Evolutionary conservation across 148 eudicot species (phyloP).

Genomic region (Heliamphora exappendiculata): DNA sequence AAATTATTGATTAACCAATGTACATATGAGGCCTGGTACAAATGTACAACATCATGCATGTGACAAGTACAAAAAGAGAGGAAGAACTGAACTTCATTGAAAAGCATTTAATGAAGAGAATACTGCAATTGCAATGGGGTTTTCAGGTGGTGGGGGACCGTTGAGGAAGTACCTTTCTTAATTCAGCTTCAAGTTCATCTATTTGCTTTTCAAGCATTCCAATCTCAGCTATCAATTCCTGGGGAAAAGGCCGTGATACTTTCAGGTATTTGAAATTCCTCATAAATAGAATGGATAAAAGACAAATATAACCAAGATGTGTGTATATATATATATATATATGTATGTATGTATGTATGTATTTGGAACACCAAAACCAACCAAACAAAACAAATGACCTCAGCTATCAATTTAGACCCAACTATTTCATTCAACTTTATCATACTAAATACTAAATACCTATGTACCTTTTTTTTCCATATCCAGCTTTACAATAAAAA

Average conservation of each 20-base stretch:
- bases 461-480: background rate
- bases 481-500: background rate
- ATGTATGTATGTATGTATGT: background rate
- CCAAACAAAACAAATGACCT: background rate
- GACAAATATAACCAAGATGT: background rate
- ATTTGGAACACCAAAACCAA: background rate
- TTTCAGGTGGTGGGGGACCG: background rate
- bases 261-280: background rate
- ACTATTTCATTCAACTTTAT: background rate
- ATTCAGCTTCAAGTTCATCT: constrained; percentile 35
- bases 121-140: background rate
- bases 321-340: too few species aligned
- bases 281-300: background rate
- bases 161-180: constrained; percentile 28
- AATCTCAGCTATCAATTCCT: constrained; percentile 39
- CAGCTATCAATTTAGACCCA: background rate
- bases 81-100: background rate
- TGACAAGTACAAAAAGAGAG: background rate
- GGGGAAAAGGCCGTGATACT: constrained; percentile 18
- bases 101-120: background rate
- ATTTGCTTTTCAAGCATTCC: constrained; percentile 33
- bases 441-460: background rate
- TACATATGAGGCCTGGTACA: background rate
- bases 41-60: background rate
- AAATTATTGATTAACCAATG: background rate